These are phyloP conservation scores for Marsdenia floribunda DNA, from an alignment of 257 asterid genomes.

Conservation along the genomic window DNA sequence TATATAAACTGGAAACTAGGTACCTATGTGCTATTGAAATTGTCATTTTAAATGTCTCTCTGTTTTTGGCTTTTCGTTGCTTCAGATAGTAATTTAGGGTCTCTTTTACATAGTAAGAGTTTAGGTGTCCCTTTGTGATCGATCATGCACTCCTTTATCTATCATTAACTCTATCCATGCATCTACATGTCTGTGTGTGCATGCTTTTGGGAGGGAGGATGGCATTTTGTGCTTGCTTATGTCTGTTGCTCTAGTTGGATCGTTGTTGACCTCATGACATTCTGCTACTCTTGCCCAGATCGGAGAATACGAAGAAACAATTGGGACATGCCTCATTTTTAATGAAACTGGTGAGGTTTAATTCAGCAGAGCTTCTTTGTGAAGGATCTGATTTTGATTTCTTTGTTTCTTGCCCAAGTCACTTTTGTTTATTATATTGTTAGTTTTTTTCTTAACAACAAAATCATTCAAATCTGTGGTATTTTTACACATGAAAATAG, in stretches of 20 bases:
- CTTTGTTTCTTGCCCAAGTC: not conserved
- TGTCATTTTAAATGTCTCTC: not conserved
- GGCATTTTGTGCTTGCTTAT: not conserved
- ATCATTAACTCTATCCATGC: not conserved
- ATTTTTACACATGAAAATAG: not conserved
- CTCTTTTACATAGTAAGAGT: not conserved
- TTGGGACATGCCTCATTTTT: constrained; percentile 79
- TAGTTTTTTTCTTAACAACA: not conserved
- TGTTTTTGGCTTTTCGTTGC: not conserved
- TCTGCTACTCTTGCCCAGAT: constrained; percentile 39
- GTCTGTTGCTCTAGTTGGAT: not conserved
- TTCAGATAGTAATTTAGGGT: not conserved
- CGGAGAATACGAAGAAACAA: constrained; percentile 80
- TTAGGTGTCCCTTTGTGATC: not conserved
- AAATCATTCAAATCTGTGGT: not conserved
- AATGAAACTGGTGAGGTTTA: constrained; percentile 63
- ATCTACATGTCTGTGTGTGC: not conserved
- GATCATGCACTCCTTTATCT: not conserved
- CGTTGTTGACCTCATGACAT: not conserved
- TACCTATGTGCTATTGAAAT: not conserved
- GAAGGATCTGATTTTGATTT: constrained; percentile 1
- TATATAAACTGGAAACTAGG: not conserved
- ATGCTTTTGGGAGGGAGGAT: not conserved
- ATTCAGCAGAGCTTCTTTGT: not conserved
- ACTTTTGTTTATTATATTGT: not conserved